A percentile compares a stretch with the other conserved stretches of the same genome.
phyloP scores from a whole-genome alignment of 2,329 filamentous ascomycete species.

The Gnomoniopsis sp. region DNA sequence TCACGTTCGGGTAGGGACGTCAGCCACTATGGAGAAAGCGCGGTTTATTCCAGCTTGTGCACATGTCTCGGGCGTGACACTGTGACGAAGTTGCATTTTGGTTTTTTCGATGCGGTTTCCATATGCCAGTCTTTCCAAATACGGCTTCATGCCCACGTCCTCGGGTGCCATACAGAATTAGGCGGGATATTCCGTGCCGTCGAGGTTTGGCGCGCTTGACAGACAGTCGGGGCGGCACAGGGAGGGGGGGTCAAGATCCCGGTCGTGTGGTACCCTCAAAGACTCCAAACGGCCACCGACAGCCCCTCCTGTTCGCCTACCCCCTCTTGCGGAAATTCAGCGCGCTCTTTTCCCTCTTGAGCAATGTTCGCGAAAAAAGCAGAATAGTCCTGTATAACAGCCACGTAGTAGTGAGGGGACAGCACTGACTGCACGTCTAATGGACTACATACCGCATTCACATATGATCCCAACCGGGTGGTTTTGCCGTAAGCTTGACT shows the following conservation, averaged over 20 bases:
- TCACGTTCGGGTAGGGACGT: too few species aligned
- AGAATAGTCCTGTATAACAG: conserved; percentile 3
- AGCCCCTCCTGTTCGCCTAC: background rate
- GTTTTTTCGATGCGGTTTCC: background rate
- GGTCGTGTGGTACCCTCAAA: conserved; percentile 7
- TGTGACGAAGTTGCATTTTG: background rate
- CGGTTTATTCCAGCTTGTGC: background rate
- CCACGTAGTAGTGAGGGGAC: background rate
- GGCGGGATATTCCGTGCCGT: conserved; percentile 15
- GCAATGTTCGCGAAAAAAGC: conserved; percentile 6
- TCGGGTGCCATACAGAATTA: background rate
- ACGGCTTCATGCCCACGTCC: background rate
- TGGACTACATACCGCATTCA: background rate
- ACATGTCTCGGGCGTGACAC: background rate
- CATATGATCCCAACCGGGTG: background rate
- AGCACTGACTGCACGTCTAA: too few species aligned
- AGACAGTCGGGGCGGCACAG: background rate
- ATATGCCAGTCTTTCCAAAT: too few species aligned
- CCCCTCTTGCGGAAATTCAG: too few species aligned
- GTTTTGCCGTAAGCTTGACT: background rate
- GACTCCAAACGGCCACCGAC: background rate
- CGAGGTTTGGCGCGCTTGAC: conserved; percentile 12
- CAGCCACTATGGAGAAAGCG: background rate
- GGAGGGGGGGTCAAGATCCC: conserved; percentile 6
- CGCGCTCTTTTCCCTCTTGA: background rate